Percentiles rank a stretch among this genome's conserved stretches.
Conservation (phyloP, 306 rosid genomes). For the Cyamopsis tetragonoloba region DNA sequence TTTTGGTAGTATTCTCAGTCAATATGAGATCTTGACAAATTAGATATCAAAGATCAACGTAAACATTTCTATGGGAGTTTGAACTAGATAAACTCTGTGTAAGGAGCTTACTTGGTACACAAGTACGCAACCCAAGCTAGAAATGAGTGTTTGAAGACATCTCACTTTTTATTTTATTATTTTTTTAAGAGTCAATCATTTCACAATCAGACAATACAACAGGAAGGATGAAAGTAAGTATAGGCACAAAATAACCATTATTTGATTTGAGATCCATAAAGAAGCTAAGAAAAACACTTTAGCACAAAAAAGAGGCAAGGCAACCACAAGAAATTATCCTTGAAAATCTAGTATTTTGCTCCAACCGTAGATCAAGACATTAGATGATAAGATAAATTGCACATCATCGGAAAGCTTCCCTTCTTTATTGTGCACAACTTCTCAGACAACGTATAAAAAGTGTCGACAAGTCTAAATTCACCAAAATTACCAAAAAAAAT, state of each 20-base stretch:
- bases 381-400: not conserved
- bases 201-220: not conserved
- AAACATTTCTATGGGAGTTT: not conserved
- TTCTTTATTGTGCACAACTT: not conserved
- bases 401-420: not conserved
- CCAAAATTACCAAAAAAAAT: not conserved
- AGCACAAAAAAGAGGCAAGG: slow-evolving; percentile 3
- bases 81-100: not conserved
- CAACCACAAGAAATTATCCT: not conserved
- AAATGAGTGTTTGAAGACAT: not conserved
- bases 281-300: not conserved
- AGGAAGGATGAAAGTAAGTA: not conserved
- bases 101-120: not conserved
- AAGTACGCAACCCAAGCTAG: not conserved
- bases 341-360: not conserved
- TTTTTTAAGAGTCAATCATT: not conserved
- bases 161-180: not conserved
- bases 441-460: not conserved
- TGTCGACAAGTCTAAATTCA: not conserved
- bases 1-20: too few species aligned
- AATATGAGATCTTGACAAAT: too few species aligned
- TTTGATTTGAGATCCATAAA: not conserved
- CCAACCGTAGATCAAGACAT: not conserved
- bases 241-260: not conserved
- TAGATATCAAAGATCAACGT: not conserved